These are phyloP conservation scores for Ustilago nuda DNA, from an alignment of 1,284 basidiomycete genomes.

Conservation along the genomic window DNA sequence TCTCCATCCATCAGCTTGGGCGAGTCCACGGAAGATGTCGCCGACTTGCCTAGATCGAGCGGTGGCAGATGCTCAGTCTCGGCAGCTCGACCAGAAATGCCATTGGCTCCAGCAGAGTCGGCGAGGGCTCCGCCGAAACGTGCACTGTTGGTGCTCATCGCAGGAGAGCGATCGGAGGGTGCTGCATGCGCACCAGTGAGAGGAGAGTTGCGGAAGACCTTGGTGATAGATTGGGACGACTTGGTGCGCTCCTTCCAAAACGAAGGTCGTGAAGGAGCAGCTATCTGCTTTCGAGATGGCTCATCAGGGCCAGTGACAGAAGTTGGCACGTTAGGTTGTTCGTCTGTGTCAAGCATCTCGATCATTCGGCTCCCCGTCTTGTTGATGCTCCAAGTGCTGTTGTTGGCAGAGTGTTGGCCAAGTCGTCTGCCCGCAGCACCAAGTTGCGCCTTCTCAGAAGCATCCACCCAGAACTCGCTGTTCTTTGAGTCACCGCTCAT, in stretches of 20 bases:
- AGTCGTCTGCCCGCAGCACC: slow-evolving; percentile 22
- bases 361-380: slow-evolving; percentile 39
- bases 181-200: background rate
- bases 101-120: slow-evolving; percentile 8
- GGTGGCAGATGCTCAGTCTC: slow-evolving; percentile 19
- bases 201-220: slow-evolving; percentile 32
- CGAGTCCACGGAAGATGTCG: slow-evolving; percentile 11
- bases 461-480: slow-evolving; percentile 25
- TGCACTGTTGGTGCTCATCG: background rate
- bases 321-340: slow-evolving; percentile 22
- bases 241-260: slow-evolving; percentile 44
- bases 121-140: background rate
- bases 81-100: background rate
- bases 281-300: slow-evolving; percentile 13
- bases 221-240: slow-evolving; percentile 30
- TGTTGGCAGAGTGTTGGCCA: slow-evolving; percentile 28
- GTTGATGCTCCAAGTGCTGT: slow-evolving; percentile 33
- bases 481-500: slow-evolving; percentile 26
- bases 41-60: slow-evolving; percentile 16
- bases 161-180: slow-evolving; percentile 14
- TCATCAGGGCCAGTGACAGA: slow-evolving; percentile 29
- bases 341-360: slow-evolving; percentile 36
- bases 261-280: slow-evolving; percentile 19
- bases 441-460: slow-evolving; percentile 8
- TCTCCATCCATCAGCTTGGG: slow-evolving; percentile 17